Evolutionary conservation across 495 filamentous ascomycete genomes (phyloP), one percentile per base, ranked within the genome.

Genomic region (Annulohypoxylon moriforme): DNA sequence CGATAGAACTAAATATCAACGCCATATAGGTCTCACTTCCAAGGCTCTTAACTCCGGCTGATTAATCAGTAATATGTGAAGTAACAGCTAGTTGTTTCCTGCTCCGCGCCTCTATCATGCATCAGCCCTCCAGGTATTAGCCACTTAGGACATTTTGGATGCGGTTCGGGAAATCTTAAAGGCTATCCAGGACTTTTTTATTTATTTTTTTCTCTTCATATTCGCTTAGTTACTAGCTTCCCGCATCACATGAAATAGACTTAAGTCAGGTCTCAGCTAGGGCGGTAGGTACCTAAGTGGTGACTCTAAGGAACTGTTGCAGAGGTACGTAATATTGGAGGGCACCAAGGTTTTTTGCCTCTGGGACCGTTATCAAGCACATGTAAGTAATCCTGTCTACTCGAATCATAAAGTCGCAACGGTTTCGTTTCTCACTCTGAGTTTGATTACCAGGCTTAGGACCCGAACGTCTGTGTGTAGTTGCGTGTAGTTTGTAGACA

Each of bases 11-110:
- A 40, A 11, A 33, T 60, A 34, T 22, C 44, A 55, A 7, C 56
- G n/a, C 47, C 27, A 53, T 49, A 55, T 25, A 59, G 10, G 46
- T 34, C 14, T 16, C 36, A 38, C 31, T n/a, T n/a, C n/a, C n/a
- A n/a, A n/a, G n/a, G n/a, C 38, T 47, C 33, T 64, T 68, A 68
- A 68, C 69, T 64, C 69, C 64, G 64, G 69, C 36, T 65, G 55
- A 46, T 36, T 63, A 63, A 58, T 53, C 56, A 59, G 38, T 58
- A 67, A 63, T 58, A 63, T 59, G 63, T 63, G 16, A 25, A 6
- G 22, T 47, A 44, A 60, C 59, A 47, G 57, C 52, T 47, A 50
- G 46, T 36, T 59, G 25, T 29, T 16, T 64, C 46, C 33, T 46
- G 40, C 34, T 42, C 38, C 44, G 18, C 64, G 70, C 64, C 64